Conservation (phyloP, 495 filamentous ascomycete genomes). For the Penicillium lividum region DNA sequence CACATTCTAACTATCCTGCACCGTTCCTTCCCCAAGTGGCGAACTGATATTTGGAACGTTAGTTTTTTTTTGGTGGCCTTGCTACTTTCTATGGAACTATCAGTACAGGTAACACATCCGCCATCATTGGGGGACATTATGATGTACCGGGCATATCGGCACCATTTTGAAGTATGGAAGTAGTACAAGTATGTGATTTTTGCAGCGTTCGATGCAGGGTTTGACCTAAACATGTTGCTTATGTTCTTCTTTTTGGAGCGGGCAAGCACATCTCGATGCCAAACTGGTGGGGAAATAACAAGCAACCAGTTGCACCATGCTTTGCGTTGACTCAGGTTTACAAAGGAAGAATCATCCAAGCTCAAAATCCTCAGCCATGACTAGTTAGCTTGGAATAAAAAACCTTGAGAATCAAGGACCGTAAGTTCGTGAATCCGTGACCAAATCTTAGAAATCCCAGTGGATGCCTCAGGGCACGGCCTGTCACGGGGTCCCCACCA, state of each 20-base stretch:
- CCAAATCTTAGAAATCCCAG: neutral
- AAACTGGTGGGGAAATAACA: slow-evolving; percentile 58
- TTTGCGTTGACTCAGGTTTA: slow-evolving; percentile 23
- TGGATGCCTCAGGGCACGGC: slow-evolving; percentile 17
- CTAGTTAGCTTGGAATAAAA: no score
- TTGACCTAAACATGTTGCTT: slow-evolving; percentile 57
- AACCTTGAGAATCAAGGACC: no score
- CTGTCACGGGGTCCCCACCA: slow-evolving; percentile 23
- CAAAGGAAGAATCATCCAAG: neutral
- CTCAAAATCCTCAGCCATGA: no score
- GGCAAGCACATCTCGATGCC: slow-evolving; percentile 56
- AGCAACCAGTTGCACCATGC: slow-evolving; percentile 36
- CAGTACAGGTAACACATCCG: slow-evolving; percentile 55
- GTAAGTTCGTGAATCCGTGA: neutral
- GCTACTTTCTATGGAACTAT: slow-evolving; percentile 42
- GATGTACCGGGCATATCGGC: slow-evolving; percentile 55
- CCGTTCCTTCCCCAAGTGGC: slow-evolving; percentile 47
- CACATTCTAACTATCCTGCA: slow-evolving; percentile 50
- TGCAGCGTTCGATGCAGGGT: slow-evolving; percentile 59
- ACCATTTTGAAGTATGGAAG: slow-evolving; percentile 56
- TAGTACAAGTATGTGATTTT: slow-evolving; percentile 58
- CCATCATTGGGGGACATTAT: slow-evolving; percentile 57
- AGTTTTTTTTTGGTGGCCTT: slow-evolving; percentile 49
- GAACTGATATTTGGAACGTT: slow-evolving; percentile 57
- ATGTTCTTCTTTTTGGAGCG: slow-evolving; percentile 57